Evolutionary conservation across 257 asterid species (phyloP).

Genomic region (Ehretia macrophylla): DNA sequence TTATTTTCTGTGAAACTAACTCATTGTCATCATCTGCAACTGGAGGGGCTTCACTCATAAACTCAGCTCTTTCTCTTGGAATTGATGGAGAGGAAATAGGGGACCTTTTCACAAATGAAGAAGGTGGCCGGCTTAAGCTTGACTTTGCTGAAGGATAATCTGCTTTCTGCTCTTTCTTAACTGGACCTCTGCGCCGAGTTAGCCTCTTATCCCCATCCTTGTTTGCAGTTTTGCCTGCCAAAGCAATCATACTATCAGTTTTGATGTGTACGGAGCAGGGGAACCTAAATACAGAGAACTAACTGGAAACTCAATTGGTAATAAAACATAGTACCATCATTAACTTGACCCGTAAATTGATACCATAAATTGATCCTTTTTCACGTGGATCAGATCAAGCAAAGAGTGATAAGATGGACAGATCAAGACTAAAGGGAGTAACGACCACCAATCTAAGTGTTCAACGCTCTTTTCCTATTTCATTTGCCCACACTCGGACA

Average conservation of each 20-base stretch:
- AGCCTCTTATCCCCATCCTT: slow-evolving; percentile 22
- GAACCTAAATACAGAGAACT: background rate
- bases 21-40: slow-evolving; percentile 13
- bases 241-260: slow-evolving; percentile 5
- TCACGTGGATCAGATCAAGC: background rate
- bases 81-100: slow-evolving; percentile 33
- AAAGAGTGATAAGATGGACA: background rate
- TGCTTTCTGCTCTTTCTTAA: slow-evolving; percentile 28
- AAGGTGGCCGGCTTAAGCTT: slow-evolving; percentile 40
- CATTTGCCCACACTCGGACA: too few relatives aligned
- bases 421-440: background rate
- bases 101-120: slow-evolving; percentile 53
- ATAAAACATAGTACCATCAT: too few relatives aligned
- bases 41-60: background rate
- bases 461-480: too few relatives aligned
- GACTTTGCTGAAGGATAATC: slow-evolving; percentile 20
- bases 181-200: slow-evolving; percentile 14
- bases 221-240: slow-evolving; percentile 31
- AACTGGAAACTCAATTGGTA: too few relatives aligned
- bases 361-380: too few relatives aligned
- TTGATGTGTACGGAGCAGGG: too few relatives aligned
- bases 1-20: slow-evolving; percentile 24
- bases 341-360: background rate
- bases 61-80: slow-evolving; percentile 18
- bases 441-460: too few relatives aligned